Evolutionary conservation across 495 filamentous ascomycete species (phyloP), one percentile per base, ranked within the genome.

Genomic region (Penicillium steckii): DNA sequence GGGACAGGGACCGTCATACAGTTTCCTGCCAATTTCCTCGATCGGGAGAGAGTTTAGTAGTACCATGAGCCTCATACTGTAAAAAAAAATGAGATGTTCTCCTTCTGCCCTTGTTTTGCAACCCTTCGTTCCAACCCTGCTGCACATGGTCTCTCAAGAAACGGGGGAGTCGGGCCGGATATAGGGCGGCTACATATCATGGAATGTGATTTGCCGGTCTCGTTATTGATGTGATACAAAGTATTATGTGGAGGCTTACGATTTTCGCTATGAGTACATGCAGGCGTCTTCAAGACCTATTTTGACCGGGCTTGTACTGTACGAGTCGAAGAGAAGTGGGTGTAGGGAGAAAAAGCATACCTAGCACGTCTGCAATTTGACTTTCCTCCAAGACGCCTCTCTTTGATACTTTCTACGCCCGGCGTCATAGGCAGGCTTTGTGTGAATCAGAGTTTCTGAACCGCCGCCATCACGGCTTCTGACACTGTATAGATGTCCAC

Each of bases 141-240:
- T n/a, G 40, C 46, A 59, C 52, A 52, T 42, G 48, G 38, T 40
- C 29, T 32, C 30, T 43, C 33, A 26, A 49, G 47, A 29, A 30
- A 6, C 43, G 41, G 59, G 59, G 61, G 46, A 59, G 41, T 44
- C 52, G 49, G 52, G n/a, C 40, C 46, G 53, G 40, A 26, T 45
- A 55, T 53, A 59, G 45, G 50, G 59, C 56, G 50, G 48, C 29
- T 53, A 35, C 19, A 21, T n/a, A n/a, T 37, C 7, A 5, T 32
- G 53, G 32, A 60, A 57, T 60, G 53, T 65, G 50, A 62, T 65
- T 62, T 48, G 55, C 32, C 18, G n/a, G 33, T 17, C 9, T n/a
- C 13, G n/a, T 44, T 32, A 18, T n/a, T 46, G 37, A 17, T 46
- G 44, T 48, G 53, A 60, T 52, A 52, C 52, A 53, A 55, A 56